Evolutionary conservation across 345 rosid genomes (phyloP).

Genomic region (Salix purpurea): DNA sequence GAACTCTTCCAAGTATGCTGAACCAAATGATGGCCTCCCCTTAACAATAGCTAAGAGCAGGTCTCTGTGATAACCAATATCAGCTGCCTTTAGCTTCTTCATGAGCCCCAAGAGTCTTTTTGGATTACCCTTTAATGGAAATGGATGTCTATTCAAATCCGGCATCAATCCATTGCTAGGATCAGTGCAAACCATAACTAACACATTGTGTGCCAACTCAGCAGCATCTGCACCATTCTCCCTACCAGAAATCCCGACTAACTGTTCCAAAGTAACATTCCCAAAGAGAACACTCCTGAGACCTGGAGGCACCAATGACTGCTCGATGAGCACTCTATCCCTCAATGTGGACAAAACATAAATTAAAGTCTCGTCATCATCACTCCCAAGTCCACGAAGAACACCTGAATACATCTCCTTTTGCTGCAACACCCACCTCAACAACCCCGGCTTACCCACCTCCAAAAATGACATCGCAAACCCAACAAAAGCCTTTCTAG

Average conservation of each 20-base stretch:
- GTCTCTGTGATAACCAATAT: slow-evolving; percentile 61
- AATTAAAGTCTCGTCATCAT: slow-evolving; percentile 58
- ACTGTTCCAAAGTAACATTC: slow-evolving; percentile 63
- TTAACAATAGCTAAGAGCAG: slow-evolving; percentile 68
- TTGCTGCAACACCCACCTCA: slow-evolving; percentile 75
- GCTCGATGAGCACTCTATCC: slow-evolving; percentile 56
- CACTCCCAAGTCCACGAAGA: slow-evolving; percentile 63
- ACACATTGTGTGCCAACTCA: slow-evolving; percentile 65
- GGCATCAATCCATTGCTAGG: slow-evolving; percentile 92
- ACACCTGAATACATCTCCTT: slow-evolving; percentile 77
- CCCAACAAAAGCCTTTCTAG: slow-evolving; percentile 63
- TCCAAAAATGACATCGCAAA: slow-evolving; percentile 90
- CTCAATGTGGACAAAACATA: slow-evolving; percentile 62
- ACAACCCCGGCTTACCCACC: slow-evolving; percentile 68
- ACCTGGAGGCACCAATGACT: slow-evolving; percentile 70
- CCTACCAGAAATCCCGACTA: slow-evolving; percentile 61
- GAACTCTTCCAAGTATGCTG: slow-evolving; percentile 75
- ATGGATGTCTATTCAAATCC: slow-evolving; percentile 47
- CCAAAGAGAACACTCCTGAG: slow-evolving; percentile 93
- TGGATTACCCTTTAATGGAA: slow-evolving; percentile 63
- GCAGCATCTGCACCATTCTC: slow-evolving; percentile 47
- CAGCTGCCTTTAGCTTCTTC: slow-evolving; percentile 79
- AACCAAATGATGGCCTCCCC: slow-evolving; percentile 65
- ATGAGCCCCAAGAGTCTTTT: slow-evolving; percentile 66
- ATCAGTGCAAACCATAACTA: slow-evolving; percentile 68